These are phyloP conservation scores for Geranium rotundifolium DNA, from an alignment of 345 rosid species.

Conservation along the genomic window DNA sequence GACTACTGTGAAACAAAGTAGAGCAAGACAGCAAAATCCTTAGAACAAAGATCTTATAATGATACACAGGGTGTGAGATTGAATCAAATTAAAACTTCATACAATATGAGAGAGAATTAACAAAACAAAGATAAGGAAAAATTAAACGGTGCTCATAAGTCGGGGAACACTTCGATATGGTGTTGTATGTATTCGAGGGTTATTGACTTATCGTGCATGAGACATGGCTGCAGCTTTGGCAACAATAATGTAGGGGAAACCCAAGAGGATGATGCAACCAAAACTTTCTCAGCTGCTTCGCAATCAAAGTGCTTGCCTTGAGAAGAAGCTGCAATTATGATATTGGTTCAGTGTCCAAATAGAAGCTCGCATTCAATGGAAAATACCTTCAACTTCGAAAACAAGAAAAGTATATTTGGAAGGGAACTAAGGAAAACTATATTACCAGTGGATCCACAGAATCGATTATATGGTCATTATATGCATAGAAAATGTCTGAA, in stretches of 20 bases:
- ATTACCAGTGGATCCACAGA: conserved; percentile 70
- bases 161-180: conserved; percentile 67
- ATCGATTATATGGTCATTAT: conserved; percentile 54
- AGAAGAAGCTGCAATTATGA: background rate
- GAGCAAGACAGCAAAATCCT: too few relatives aligned
- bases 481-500: conserved; percentile 65
- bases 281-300: conserved; percentile 63
- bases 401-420: background rate
- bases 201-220: conserved; percentile 67
- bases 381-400: background rate
- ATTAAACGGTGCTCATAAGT: conserved; percentile 35
- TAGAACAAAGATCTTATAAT: too few relatives aligned
- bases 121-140: conserved; percentile 1
- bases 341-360: conserved; percentile 9
- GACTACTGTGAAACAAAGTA: background rate
- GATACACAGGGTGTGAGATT: background rate
- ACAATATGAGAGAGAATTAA: background rate
- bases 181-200: conserved; percentile 86
- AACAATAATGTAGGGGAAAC: conserved; percentile 48
- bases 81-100: background rate
- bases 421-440: background rate
- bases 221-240: conserved; percentile 73
- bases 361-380: too few relatives aligned
- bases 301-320: too few relatives aligned
- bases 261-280: conserved; percentile 58